Evolutionary conservation across 345 rosid species (phyloP).

Genomic region (Corchorus capsularis): DNA sequence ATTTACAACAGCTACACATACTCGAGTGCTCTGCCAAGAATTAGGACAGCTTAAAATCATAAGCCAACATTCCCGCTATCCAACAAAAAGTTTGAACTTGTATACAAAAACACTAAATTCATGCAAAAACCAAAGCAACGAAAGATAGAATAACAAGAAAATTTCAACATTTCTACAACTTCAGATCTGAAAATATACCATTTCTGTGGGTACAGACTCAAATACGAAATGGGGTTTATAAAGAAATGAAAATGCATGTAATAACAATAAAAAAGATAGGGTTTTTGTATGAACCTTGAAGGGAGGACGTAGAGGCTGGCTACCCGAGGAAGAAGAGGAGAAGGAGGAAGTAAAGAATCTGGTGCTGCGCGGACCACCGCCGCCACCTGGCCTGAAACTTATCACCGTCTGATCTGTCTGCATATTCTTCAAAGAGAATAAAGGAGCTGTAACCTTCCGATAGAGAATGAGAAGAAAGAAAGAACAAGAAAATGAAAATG

Average conservation of each 20-base stretch:
- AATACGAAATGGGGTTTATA: neutral
- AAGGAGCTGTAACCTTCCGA: neutral
- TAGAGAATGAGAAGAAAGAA: neutral
- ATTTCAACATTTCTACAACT: neutral
- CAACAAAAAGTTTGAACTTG: neutral
- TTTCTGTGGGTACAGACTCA: neutral
- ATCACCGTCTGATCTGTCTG: slow-evolving; percentile 38
- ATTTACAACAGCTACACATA: slow-evolving; percentile 21
- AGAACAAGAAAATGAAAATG: neutral
- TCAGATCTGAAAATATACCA: neutral
- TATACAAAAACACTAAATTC: neutral
- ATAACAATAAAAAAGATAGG: neutral
- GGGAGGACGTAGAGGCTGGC: slow-evolving; percentile 11
- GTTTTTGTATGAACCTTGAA: slow-evolving; percentile 17
- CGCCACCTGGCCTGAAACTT: slow-evolving; percentile 42
- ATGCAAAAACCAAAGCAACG: neutral
- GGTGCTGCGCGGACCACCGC: slow-evolving; percentile 24
- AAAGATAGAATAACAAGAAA: neutral
- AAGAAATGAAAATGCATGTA: neutral
- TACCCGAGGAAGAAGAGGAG: slow-evolving; percentile 13
- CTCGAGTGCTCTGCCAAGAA: slow-evolving; percentile 15
- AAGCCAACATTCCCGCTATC: neutral
- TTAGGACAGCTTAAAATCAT: slow-evolving; percentile 12
- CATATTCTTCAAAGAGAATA: slow-evolving; percentile 15
- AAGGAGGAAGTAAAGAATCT: slow-evolving; percentile 25